These are phyloP conservation scores for Pseudognaphalium luteoalbum DNA, from an alignment of 129 eudicot species.

Conservation along the genomic window DNA sequence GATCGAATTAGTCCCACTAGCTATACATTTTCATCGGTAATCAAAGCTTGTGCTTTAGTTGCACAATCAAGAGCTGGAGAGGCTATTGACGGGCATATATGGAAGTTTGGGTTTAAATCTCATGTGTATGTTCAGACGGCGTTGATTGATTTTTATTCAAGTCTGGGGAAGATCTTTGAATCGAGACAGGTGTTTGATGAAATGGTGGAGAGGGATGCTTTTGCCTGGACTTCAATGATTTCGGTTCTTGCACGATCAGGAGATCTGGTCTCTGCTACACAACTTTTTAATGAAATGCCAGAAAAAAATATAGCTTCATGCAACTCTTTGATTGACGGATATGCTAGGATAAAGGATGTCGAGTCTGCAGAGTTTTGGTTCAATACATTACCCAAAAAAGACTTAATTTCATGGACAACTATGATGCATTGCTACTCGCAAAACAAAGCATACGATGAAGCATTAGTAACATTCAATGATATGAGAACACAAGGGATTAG, in stretches of 20 bases:
- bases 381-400: constrained; percentile 44
- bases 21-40: constrained; percentile 61
- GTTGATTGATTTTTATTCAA: constrained; percentile 69
- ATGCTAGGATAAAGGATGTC: constrained; percentile 57
- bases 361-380: constrained; percentile 63
- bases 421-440: constrained; percentile 73
- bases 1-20: constrained; percentile 58
- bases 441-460: constrained; percentile 49
- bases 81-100: constrained; percentile 61
- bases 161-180: constrained; percentile 42
- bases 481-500: constrained; percentile 48
- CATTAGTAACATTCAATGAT: constrained; percentile 47
- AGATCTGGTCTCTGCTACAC: constrained; percentile 59
- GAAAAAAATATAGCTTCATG: constrained; percentile 65
- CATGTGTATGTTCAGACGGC: constrained; percentile 69
- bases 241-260: constrained; percentile 54
- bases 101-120: constrained; percentile 60
- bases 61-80: constrained; percentile 45
- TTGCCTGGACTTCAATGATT: constrained; percentile 68
- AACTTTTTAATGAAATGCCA: constrained; percentile 69
- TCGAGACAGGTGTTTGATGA: constrained; percentile 65
- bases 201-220: constrained; percentile 62
- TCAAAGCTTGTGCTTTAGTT: constrained; percentile 54
- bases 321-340: constrained; percentile 74
- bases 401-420: constrained; percentile 88